Conservation (phyloP, 208 protist species). For the Crithidia bombi region DNA sequence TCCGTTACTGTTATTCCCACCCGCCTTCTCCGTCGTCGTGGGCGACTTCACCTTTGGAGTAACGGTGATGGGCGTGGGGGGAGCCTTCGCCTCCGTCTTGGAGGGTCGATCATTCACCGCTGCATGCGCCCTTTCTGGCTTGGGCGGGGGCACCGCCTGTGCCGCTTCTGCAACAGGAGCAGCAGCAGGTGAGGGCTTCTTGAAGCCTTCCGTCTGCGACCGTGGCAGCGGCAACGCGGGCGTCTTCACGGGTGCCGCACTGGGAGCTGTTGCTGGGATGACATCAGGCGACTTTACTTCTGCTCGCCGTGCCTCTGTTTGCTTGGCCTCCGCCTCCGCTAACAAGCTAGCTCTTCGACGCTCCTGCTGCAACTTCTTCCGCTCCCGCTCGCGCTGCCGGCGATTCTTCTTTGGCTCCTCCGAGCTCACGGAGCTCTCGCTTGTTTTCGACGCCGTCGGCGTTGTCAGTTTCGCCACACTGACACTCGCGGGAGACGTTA, state of each 20-base stretch:
- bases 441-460: background rate
- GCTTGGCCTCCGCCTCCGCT: background rate
- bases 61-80: background rate
- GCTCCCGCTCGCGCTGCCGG: constrained; percentile 8
- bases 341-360: background rate
- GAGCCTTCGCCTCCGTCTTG: background rate
- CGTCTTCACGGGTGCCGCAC: background rate
- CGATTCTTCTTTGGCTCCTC: constrained; percentile 10
- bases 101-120: background rate
- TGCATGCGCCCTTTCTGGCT: background rate
- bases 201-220: constrained; percentile 19
- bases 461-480: background rate
- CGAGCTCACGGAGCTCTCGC: constrained; percentile 3
- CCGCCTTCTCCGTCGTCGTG: background rate
- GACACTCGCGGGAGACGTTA: background rate
- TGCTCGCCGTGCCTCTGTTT: background rate
- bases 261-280: background rate
- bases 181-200: background rate
- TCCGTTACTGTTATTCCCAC: background rate
- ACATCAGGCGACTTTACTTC: background rate
- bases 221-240: constrained; percentile 15
- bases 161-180: background rate
- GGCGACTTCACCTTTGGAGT: background rate
- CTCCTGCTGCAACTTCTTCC: constrained; percentile 16
- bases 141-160: background rate